Base-by-base conservation (phyloP, 2,329 filamentous ascomycete species). In the Penicillium vulpinum region DNA sequence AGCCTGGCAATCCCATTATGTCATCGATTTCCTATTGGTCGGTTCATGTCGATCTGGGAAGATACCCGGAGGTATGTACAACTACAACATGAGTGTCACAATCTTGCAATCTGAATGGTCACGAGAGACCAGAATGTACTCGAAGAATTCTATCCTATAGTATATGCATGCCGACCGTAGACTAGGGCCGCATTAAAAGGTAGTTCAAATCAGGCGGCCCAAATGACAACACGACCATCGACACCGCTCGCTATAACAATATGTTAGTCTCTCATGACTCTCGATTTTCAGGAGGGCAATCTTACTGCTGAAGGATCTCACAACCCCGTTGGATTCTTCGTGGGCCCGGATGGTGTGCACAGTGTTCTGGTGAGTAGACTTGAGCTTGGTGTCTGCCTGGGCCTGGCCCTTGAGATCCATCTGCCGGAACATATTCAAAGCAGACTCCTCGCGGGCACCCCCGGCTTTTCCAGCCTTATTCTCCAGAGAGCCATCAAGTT, bases 401-500 rank as follows among this genome's bases (percentile, higher is more conserved):
- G 83, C 80, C 78, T 96, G 96, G 61, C 94, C 94, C 83, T 94
- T 96, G 63, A 99, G 83, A 76, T 99, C 94, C 94, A 99, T 97
- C 80, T 97, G 92, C 69, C 87, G 86, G 80, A 99, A 99, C 91
- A 97, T 96, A 77, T 97, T 96, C 74, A 97, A 80, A 24, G 94
- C 94, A 63, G 90, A 94, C 75, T 97, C 94, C 77, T 97, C 94
- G 31, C 89, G 84, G 57, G 80, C 79, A 56, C 83, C 86, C 2
- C 76, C 78, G 54, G 81, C 74, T 40, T 84, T 80, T 5, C 83
- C 79, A 48, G 84, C 81, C 77, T 92, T 92, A 47, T 81, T 80
- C 78, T 97, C 92, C 59, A 97, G 79, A 4, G 90, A 88, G 31
- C 92, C 92, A 35, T 83, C 85, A 36, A 97, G 80, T 70, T 91